These are phyloP conservation scores for Rhodomyrtus psidioides DNA, from an alignment of 441 rosid species.

Conservation along the genomic window DNA sequence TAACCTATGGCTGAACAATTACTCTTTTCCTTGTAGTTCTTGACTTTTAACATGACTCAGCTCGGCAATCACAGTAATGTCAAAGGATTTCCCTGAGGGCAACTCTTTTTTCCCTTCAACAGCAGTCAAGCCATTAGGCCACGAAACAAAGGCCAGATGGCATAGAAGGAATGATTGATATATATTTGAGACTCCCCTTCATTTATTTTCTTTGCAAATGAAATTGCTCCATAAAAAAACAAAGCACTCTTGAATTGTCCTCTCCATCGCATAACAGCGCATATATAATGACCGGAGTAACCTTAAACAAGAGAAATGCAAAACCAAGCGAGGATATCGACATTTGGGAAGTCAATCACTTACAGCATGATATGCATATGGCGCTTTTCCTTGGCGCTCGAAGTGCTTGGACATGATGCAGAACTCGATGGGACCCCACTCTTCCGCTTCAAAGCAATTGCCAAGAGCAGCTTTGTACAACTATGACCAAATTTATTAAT, in stretches of 20 bases:
- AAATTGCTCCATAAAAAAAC: not conserved
- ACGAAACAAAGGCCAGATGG: not conserved
- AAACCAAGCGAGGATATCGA: too few species aligned
- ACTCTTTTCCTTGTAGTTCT: not conserved
- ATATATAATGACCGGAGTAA: not conserved
- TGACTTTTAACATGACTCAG: not conserved
- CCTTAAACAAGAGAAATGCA: not conserved
- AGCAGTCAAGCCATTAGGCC: not conserved
- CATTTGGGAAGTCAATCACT: conserved; percentile 8
- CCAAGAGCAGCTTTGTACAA: conserved; percentile 89
- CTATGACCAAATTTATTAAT: conserved; percentile 23
- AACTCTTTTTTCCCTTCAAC: not conserved
- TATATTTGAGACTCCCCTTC: too few species aligned
- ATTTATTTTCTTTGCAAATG: too few species aligned
- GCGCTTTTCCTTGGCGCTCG: conserved; percentile 85
- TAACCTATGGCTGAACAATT: not conserved
- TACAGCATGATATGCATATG: conserved; percentile 88
- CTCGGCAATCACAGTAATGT: not conserved
- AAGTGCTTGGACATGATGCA: conserved; percentile 86
- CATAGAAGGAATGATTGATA: too few species aligned
- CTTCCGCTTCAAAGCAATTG: conserved; percentile 78
- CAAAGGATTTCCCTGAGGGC: not conserved
- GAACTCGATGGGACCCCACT: conserved; percentile 85
- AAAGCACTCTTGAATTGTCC: not conserved
- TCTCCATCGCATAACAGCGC: not conserved